These are phyloP conservation scores for Juncus inflexus DNA, from an alignment of 176 grass and related monocot species.

Conservation along the genomic window DNA sequence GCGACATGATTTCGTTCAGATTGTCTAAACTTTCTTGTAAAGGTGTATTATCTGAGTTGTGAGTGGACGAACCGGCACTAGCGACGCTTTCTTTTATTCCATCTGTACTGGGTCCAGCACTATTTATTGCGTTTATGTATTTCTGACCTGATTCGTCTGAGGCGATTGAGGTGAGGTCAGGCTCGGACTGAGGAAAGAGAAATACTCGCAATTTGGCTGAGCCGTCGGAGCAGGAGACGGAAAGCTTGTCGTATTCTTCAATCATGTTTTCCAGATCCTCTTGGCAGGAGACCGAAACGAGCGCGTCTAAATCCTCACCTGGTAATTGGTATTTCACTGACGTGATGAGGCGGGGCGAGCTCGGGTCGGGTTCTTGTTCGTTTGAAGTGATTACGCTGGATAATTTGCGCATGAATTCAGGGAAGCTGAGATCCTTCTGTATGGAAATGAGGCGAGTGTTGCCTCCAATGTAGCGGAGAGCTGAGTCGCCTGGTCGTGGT, in stretches of 20 bases:
- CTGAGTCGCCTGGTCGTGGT: slow-evolving; percentile 46
- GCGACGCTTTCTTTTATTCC: slow-evolving; percentile 45
- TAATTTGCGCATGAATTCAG: slow-evolving; percentile 55
- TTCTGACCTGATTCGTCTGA: slow-evolving; percentile 49
- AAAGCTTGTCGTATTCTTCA: slow-evolving; percentile 90
- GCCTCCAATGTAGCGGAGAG: slow-evolving; percentile 73
- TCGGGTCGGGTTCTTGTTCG: slow-evolving; percentile 10
- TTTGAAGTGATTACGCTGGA: slow-evolving; percentile 29
- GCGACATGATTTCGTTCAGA: slow-evolving; percentile 41
- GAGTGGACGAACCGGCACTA: slow-evolving; percentile 47
- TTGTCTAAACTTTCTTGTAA: slow-evolving; percentile 27
- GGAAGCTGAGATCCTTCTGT: slow-evolving; percentile 44
- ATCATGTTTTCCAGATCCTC: slow-evolving; percentile 91
- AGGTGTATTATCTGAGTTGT: slow-evolving; percentile 43
- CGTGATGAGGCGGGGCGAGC: slow-evolving; percentile 1
- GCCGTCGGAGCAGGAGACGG: slow-evolving; percentile 41
- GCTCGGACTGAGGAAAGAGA: slow-evolving; percentile 57
- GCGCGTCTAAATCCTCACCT: slow-evolving; percentile 81
- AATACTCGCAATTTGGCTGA: slow-evolving; percentile 83
- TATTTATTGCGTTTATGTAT: slow-evolving; percentile 77
- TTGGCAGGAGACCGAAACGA: slow-evolving; percentile 53
- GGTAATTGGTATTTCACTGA: slow-evolving; percentile 81
- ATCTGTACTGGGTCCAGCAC: slow-evolving; percentile 30
- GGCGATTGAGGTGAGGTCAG: slow-evolving; percentile 7
- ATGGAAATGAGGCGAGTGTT: slow-evolving; percentile 71